Percentiles rank a stretch among this genome's conserved stretches.
Conservation (phyloP, 106 monocot species). For the Alisma plantagoaquatica region DNA sequence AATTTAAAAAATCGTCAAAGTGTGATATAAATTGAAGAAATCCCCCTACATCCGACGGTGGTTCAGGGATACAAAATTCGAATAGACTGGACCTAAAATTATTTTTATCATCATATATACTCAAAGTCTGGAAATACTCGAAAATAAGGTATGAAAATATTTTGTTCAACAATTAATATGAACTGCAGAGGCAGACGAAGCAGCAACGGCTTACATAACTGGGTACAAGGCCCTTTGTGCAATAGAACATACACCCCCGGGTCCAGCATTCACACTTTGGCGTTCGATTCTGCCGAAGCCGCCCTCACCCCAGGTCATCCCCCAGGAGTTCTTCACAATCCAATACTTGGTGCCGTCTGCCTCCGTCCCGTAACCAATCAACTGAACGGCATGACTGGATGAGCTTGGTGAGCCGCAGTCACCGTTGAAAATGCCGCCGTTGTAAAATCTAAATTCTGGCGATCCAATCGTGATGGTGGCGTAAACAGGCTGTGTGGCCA, state of each 20-base stretch:
- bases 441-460: not conserved
- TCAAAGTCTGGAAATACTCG: too few relatives aligned
- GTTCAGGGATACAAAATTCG: too few relatives aligned
- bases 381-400: not conserved
- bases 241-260: not conserved
- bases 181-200: too few relatives aligned
- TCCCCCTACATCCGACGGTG: too few relatives aligned
- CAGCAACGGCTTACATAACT: too few relatives aligned
- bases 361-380: slow-evolving; percentile 1
- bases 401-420: not conserved
- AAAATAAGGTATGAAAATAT: too few relatives aligned
- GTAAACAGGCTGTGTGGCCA: not conserved
- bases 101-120: too few relatives aligned
- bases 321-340: slow-evolving; percentile 11
- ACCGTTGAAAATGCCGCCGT: not conserved
- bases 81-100: too few relatives aligned
- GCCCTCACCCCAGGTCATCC: not conserved
- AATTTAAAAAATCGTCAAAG: too few relatives aligned
- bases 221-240: too few relatives aligned
- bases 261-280: not conserved
- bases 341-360: slow-evolving; percentile 7
- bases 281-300: slow-evolving; percentile 1
- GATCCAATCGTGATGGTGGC: not conserved
- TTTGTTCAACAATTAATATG: too few relatives aligned
- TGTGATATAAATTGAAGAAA: too few relatives aligned